Evolutionary conservation across 1,284 basidiomycete genomes (phyloP).

Genomic region (Austroboletus olivaceoglutinosus): DNA sequence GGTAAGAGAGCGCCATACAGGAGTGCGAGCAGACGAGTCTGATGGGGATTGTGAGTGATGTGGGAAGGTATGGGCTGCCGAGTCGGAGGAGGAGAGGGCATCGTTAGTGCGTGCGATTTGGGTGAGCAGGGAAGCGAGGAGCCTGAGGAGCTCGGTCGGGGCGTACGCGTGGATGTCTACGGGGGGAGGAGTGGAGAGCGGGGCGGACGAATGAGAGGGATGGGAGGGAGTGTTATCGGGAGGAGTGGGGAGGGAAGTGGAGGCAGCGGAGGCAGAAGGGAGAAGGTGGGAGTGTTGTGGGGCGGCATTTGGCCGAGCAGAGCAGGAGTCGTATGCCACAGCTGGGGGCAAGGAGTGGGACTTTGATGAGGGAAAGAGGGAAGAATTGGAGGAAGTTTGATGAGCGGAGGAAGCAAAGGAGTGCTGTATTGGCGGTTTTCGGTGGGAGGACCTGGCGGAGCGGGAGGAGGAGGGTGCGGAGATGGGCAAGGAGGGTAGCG

Average conservation of each 20-base stretch:
- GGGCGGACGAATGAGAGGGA: slow-evolving; percentile 8
- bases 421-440: slow-evolving; percentile 17
- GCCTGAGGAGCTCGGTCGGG: slow-evolving; percentile 71
- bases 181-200: slow-evolving; percentile 11
- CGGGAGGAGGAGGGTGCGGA: slow-evolving; percentile 21
- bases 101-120: slow-evolving; percentile 95
- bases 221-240: slow-evolving; percentile 16
- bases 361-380: slow-evolving; percentile 16
- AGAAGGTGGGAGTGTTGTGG: slow-evolving; percentile 10
- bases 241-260: neutral
- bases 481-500: slow-evolving; percentile 20
- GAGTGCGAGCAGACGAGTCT: slow-evolving; percentile 29
- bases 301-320: slow-evolving; percentile 14
- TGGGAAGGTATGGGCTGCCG: slow-evolving; percentile 23
- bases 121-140: slow-evolving; percentile 87
- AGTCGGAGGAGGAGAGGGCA: slow-evolving; percentile 31
- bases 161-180: slow-evolving; percentile 68
- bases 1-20: slow-evolving; percentile 65
- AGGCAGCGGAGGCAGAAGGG: slow-evolving; percentile 4
- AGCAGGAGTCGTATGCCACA: slow-evolving; percentile 22
- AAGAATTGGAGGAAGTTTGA: slow-evolving; percentile 14
- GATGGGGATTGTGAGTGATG: slow-evolving; percentile 32
- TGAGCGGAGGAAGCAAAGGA: slow-evolving; percentile 16
- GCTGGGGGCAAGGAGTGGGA: slow-evolving; percentile 16
- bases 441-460: slow-evolving; percentile 15